Base-by-base conservation (phyloP, 192 early-diverging fungal species). In the Podila verticillata region DNA sequence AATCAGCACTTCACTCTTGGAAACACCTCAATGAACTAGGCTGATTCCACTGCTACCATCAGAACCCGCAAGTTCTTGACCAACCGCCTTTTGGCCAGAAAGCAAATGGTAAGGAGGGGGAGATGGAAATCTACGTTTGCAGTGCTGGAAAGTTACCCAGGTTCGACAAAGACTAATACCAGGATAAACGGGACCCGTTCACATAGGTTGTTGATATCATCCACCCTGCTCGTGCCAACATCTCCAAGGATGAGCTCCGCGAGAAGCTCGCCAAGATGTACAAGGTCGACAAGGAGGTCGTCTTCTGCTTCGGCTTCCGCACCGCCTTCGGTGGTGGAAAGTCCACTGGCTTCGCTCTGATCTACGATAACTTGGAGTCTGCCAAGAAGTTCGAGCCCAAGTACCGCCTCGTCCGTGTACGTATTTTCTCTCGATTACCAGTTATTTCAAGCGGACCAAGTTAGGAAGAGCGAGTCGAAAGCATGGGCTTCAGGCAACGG, bases 321-420 rank as follows among this genome's bases (percentile, higher is more conserved):
- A 99, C 96, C 77, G 87, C 87, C 75, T 99, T 97, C 87, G 97
- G 97, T 91, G 97, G 97, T 79, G 96, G 96, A 92, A 96, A 93
- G 83, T 92, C 95, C 39, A 96, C 95, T 71, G 97, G 97, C 63
- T 99, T 98, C 82, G 95, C 91, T 63, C 89, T 98, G 77, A 93
- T 99, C 89, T 99, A 99, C 93, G 97, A 99, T 88, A 89, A 89
- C 73, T 83, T 97, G 75, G 96, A 97, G 70, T 86, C 94, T 66
- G 92, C 92, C 82, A 97, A 96, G 94, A 98, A 97, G 92, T 95
- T 97, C 82, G 97, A 99, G 91, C 97, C 97, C 85, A 99, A 98
- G 91, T 95, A 94, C 93, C 91, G 97, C 78, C 91, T 97, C 65
- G 89, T 92, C 39, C 88, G 97, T 89, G 93, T 87, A 80, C 70